Conservation (phyloP, 2,329 filamentous ascomycete species). For the Camptophora hylomeconis region DNA sequence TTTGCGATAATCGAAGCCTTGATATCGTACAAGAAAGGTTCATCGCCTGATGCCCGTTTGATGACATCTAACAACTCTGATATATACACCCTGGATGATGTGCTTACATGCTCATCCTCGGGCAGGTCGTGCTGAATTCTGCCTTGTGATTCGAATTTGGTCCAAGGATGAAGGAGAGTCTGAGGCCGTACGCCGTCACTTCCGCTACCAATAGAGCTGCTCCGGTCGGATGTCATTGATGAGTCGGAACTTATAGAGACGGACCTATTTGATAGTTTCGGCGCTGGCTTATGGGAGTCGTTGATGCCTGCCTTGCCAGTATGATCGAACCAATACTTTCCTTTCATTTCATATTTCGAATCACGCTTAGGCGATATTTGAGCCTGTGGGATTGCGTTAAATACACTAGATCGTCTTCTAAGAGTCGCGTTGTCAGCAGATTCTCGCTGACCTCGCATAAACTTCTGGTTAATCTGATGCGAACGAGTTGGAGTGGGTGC, state of each 20-base stretch:
- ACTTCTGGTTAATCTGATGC: too few relatives aligned
- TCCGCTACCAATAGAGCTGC: constrained; percentile 14
- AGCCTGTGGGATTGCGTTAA: constrained; percentile 5
- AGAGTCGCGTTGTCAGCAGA: constrained; percentile 9
- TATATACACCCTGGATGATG: constrained; percentile 1
- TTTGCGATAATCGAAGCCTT: constrained; percentile 1
- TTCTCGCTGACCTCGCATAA: too few relatives aligned
- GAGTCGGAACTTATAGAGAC: constrained; percentile 1
- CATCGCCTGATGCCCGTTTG: constrained; percentile 1
- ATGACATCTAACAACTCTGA: constrained; percentile 1
- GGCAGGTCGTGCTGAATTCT: too few relatives aligned
- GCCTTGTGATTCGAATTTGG: constrained; percentile 1
- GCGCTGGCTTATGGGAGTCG: not conserved
- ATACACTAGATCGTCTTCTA: constrained; percentile 16
- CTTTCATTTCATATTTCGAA: constrained; percentile 39
- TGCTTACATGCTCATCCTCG: not conserved
- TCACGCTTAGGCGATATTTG: constrained; percentile 22
- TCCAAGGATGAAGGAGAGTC: too few relatives aligned
- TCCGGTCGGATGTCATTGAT: constrained; percentile 1
- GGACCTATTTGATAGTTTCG: constrained; percentile 4
- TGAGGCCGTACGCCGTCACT: constrained; percentile 13
- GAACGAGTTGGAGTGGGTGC: too few relatives aligned
- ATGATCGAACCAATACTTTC: constrained; percentile 33
- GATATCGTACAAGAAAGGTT: too few relatives aligned
- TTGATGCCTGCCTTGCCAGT: not conserved